Percentiles rank a stretch among this genome's conserved stretches.
Conservation (phyloP, 176 grass and related monocot genomes). For the Oryza meridionalis region DNA sequence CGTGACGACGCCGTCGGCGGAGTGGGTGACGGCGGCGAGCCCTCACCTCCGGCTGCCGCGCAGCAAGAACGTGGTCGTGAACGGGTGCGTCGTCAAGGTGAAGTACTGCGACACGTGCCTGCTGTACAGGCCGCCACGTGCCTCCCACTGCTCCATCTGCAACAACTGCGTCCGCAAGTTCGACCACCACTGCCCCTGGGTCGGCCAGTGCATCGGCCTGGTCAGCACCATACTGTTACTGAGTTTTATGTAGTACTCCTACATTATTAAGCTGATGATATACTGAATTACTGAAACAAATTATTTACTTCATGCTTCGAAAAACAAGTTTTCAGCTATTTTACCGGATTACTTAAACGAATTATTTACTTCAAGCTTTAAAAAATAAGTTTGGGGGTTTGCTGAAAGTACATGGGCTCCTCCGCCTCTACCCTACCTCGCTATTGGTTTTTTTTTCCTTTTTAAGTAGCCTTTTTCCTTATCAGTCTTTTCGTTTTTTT, state of each 20-base stretch:
- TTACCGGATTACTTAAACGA: background rate
- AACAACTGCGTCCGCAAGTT: conserved; percentile 93
- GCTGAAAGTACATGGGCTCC: no score
- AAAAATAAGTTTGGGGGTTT: no score
- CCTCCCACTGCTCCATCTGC: conserved; percentile 87
- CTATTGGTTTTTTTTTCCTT: no score
- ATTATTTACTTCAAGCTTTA: no score
- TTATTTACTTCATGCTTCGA: no score
- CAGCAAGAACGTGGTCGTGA: conserved; percentile 65
- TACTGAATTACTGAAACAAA: background rate
- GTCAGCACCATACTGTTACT: conserved; percentile 9
- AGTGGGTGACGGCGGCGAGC: conserved; percentile 73
- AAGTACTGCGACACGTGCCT: conserved; percentile 95
- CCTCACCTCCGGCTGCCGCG: conserved; percentile 71
- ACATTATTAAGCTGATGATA: no score
- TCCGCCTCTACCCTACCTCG: no score
- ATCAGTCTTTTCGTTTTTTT: no score
- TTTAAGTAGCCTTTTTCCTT: no score
- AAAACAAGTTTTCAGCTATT: no score
- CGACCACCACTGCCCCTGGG: conserved; percentile 99
- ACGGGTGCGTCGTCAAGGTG: conserved; percentile 66
- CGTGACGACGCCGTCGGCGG: conserved; percentile 50
- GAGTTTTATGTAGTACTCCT: no score
- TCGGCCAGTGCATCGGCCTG: conserved; percentile 92
- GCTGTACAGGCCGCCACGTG: conserved; percentile 77